Base-by-base conservation (phyloP, 1,284 basidiomycete species). In the Omphalotus olearius region DNA sequence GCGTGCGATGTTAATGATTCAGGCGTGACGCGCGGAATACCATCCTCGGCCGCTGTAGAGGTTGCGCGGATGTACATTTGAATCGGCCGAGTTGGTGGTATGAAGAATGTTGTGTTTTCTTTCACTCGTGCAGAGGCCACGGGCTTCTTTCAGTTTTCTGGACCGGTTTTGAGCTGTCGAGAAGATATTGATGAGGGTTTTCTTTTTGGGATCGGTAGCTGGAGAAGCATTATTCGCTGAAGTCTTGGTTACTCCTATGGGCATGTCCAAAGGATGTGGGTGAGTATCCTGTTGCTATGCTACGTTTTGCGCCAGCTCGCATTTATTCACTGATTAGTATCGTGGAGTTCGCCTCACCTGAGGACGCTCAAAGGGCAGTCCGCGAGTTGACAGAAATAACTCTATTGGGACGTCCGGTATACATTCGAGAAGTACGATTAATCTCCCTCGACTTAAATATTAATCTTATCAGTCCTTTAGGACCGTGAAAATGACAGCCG, bases 151-250 rank as follows among this genome's bases (percentile, higher is more conserved):
- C 7, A 33, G 30, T 33, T 10, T 33, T 33, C 7, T 33, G 30
- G 30, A 33, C 3, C 13, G 30, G 30, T 33, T 58, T 65, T 67
- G 78, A 84, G 80, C 76, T 76, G 72, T 68, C 53, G 79, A 79
- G 82, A 84, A 84, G 84, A 87, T 82, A 88, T 88, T 89, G 82
- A 88, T 86, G 37, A 80, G 83, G 83, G 82, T 80, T 49, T 49
- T 78, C 87, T 84, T 89, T 81, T 84, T 82, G 80, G 82, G 81
- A 75, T 82, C 78, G 78, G 78, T 82, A 94, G 92, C 89, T 87
- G 92, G 92, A 75, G 89, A 95, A 78, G 94, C 98, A 66, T 86
- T 96, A 68, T 98, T 98, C 82, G 91, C 96, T 77, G 96, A 99
- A 82, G 93, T 99, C 59, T 83, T 99, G 64, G 78, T 94, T 60